Evolutionary conservation across 2,329 filamentous ascomycete species (phyloP).

Genomic region (Cladophialophora bantiana): DNA sequence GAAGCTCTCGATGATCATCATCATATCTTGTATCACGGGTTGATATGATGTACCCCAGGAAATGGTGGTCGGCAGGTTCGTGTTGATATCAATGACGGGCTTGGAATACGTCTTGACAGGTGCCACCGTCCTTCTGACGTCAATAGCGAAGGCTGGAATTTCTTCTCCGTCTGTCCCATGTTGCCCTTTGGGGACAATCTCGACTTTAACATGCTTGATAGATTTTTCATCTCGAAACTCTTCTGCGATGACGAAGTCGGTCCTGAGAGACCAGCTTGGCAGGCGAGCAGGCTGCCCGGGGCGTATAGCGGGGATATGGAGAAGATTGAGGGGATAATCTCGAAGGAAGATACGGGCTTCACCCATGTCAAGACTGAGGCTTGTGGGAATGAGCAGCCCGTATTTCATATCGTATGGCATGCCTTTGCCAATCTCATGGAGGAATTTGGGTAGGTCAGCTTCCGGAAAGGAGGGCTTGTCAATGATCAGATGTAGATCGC

Average conservation of each 20-base stretch:
- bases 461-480: constrained; percentile 94
- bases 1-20: constrained; percentile 98
- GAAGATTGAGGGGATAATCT: constrained; percentile 89
- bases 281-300: constrained; percentile 78
- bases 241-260: constrained; percentile 95
- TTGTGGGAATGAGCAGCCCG: constrained; percentile 86
- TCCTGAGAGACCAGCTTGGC: constrained; percentile 81
- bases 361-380: constrained; percentile 85
- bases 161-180: constrained; percentile 60
- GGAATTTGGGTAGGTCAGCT: constrained; percentile 78
- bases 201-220: constrained; percentile 78
- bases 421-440: constrained; percentile 92
- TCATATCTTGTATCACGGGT: constrained; percentile 98
- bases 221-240: constrained; percentile 85
- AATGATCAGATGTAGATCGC: constrained; percentile 81
- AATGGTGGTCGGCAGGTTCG: constrained; percentile 86
- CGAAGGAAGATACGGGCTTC: constrained; percentile 85
- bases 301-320: constrained; percentile 87
- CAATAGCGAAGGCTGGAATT: constrained; percentile 76
- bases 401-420: constrained; percentile 94
- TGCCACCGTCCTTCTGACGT: constrained; percentile 88
- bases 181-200: constrained; percentile 77
- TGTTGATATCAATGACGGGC: constrained; percentile 91
- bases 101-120: constrained; percentile 97
- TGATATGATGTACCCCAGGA: constrained; percentile 99